These are phyloP conservation scores for Macaranga tanarius DNA, from an alignment of 441 rosid genomes.

Conservation along the genomic window DNA sequence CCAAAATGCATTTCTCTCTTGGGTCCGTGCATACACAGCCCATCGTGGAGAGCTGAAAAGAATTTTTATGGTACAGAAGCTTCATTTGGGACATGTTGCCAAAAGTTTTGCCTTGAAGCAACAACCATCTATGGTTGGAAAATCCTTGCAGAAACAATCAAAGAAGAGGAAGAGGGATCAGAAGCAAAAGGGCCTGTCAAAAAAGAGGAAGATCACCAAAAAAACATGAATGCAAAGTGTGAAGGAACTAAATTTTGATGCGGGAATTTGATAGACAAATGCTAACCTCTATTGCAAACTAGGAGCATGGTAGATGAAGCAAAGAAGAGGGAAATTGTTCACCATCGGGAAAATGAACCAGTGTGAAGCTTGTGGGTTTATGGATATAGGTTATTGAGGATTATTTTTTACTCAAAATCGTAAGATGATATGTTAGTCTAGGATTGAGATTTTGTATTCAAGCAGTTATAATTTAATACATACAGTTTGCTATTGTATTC, in stretches of 20 bases:
- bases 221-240: slow-evolving; percentile 29
- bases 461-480: not conserved
- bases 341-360: not conserved
- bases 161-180: slow-evolving; percentile 84
- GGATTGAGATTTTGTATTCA: not conserved
- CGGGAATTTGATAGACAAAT: not conserved
- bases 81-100: slow-evolving; percentile 93
- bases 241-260: slow-evolving; percentile 1
- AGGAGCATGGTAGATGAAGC: not conserved
- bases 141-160: slow-evolving; percentile 54
- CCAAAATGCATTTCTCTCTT: slow-evolving; percentile 83
- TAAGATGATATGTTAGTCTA: not conserved
- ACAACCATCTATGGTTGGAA: slow-evolving; percentile 81
- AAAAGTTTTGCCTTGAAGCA: slow-evolving; percentile 92
- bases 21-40: slow-evolving; percentile 91
- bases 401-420: not conserved
- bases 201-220: slow-evolving; percentile 30
- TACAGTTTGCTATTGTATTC: not conserved
- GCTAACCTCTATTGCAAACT: not conserved
- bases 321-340: not conserved
- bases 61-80: slow-evolving; percentile 83
- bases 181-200: slow-evolving; percentile 50
- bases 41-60: slow-evolving; percentile 88
- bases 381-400: not conserved
- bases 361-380: not conserved